Conservation (phyloP, 1,284 basidiomycete genomes). For the Ganoderma resinaceum region DNA sequence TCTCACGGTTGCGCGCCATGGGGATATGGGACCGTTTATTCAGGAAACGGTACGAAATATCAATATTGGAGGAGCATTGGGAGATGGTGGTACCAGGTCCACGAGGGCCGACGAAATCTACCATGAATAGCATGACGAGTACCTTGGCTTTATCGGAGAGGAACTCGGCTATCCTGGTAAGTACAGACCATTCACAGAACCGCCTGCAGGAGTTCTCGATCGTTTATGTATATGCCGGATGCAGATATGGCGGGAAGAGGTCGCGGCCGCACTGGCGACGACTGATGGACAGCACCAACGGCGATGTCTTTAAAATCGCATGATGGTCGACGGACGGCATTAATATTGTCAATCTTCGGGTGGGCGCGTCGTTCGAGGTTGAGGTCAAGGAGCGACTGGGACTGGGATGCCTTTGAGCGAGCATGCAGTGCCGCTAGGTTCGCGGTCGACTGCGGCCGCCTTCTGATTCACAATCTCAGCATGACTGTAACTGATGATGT, state of each 20-base stretch:
- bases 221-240: neutral
- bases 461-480: neutral
- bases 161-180: neutral
- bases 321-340: neutral
- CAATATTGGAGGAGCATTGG: neutral
- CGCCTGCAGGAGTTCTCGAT: neutral
- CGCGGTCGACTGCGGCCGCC: neutral
- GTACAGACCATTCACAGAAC: neutral
- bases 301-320: neutral
- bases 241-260: neutral
- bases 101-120: neutral
- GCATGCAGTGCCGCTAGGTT: too few species aligned
- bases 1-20: neutral
- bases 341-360: neutral
- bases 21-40: neutral
- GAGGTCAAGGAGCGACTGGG: neutral
- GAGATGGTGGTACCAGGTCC: neutral
- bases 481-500: neutral
- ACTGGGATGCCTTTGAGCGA: too few species aligned
- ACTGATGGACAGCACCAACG: neutral
- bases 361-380: neutral
- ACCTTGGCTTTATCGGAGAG: neutral
- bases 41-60: neutral
- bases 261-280: conserved; percentile 2
- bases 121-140: neutral